phyloP scores from a whole-genome alignment of 2,329 filamentous ascomycete genomes.

The Colletotrichum lentis region DNA sequence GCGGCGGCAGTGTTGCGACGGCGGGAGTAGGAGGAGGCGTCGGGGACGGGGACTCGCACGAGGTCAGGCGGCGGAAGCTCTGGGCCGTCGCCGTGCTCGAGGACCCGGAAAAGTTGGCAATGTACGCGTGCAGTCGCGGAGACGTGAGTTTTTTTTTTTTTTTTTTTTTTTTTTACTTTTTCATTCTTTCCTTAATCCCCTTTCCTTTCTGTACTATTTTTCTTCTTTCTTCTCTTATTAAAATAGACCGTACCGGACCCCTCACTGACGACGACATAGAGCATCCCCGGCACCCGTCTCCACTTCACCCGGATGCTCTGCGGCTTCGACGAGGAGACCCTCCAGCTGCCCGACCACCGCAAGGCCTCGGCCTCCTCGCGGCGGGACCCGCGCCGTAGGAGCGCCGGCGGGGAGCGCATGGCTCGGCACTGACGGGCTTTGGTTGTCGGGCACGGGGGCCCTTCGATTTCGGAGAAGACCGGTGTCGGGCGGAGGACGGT shows the following conservation, averaged over 20 bases:
- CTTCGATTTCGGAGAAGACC: neutral
- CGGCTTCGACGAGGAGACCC: conserved; percentile 53
- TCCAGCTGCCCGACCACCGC: conserved; percentile 36
- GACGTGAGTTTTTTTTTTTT: conserved; percentile 55
- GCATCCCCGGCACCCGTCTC: conserved; percentile 63
- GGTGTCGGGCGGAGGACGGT: neutral
- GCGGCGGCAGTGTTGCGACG: conserved; percentile 32
- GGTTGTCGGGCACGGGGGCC: neutral
- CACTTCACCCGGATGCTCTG: conserved; percentile 65
- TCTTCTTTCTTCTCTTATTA: neutral
- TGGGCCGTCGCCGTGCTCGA: conserved; percentile 64
- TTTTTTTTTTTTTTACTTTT: too few relatives aligned
- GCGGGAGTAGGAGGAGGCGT: conserved; percentile 2
- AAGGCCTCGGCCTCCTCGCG: conserved; percentile 26
- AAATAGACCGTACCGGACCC: too few relatives aligned
- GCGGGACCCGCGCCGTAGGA: conserved; percentile 27
- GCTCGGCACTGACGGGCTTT: conserved; percentile 16
- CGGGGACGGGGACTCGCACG: conserved; percentile 51
- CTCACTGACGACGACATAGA: conserved; percentile 49
- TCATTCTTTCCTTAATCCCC: neutral
- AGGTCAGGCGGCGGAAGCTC: conserved; percentile 54
- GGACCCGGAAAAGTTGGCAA: conserved; percentile 66
- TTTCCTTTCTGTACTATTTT: neutral
- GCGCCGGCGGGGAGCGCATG: conserved; percentile 39
- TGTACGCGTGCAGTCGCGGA: conserved; percentile 62